A percentile compares a stretch with the other conserved stretches of the same genome.
Conservation (phyloP, 345 rosid genomes). For the Salix brachista region DNA sequence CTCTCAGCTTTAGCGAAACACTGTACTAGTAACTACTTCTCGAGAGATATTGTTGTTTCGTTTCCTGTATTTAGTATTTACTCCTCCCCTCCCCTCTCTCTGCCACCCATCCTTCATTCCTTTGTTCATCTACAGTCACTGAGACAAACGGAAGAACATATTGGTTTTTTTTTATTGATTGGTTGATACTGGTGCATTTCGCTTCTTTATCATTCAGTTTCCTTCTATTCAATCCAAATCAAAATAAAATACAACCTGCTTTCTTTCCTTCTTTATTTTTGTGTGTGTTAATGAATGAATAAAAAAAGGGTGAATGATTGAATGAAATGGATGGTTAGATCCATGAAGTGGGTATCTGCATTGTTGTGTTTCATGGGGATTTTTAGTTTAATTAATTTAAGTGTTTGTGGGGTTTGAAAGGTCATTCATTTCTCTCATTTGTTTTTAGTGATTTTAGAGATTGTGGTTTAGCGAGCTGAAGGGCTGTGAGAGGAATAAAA, state of each 20-base stretch:
- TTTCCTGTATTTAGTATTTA: no score
- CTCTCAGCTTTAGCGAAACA: neutral
- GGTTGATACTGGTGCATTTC: neutral
- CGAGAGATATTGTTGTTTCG: neutral
- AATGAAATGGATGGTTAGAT: constrained; percentile 26
- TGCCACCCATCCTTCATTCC: neutral
- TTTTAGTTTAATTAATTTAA: constrained; percentile 2
- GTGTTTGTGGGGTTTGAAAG: constrained; percentile 15
- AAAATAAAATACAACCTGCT: neutral
- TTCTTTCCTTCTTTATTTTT: neutral
- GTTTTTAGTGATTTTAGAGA: constrained; percentile 3
- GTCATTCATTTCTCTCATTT: neutral
- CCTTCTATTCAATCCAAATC: neutral
- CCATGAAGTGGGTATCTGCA: constrained; percentile 41
- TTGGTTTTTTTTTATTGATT: neutral
- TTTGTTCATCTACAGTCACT: neutral
- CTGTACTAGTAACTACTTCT: no score
- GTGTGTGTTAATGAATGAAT: neutral
- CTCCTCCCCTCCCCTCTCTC: neutral
- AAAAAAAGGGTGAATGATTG: neutral
- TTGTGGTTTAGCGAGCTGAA: neutral
- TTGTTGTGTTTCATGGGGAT: constrained; percentile 28
- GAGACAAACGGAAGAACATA: neutral
- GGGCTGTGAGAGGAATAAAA: constrained; percentile 4
- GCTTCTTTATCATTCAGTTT: neutral